Evolutionary conservation across 1,284 basidiomycete species (phyloP), one percentile per base, ranked within the genome.

Genomic region (Pseudozyma sp.): DNA sequence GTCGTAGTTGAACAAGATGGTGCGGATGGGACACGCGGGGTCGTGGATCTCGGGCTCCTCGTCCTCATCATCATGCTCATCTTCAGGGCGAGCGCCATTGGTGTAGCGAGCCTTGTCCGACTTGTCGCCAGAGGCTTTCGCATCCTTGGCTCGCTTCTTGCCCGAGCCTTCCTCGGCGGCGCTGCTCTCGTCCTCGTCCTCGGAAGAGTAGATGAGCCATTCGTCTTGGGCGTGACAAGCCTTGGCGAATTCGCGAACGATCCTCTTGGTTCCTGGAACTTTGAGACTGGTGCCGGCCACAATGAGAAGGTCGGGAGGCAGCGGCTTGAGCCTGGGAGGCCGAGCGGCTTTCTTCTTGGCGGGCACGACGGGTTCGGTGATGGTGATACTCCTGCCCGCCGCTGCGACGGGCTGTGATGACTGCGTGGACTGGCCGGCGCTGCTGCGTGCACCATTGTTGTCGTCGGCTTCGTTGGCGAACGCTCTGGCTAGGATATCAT

Each of bases 261-360:
- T 89, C 77, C 91, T 92, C 85, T 94, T 94, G 54, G 97, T 87
- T 7, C 95, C 95, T 8, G 97, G 93, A 83, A 97, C 92, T 73
- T 97, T 96, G 75, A 98, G 89, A 31, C 93, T 94, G 14, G 95
- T 98, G 43, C 95, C 95, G 90, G 97, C 96, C 75, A 98, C 91
- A 78, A 98, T 91, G 44, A 98, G 87, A 86, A 97, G 88, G 81
- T 97, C 95, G 1, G 95, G 95, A 78, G 90, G 75, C 17, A 84
- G 60, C 8, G 82, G 82, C 67, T 83, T 84, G 14, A 83, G 67
- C 17, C 79, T 64, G 1, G 79, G 67, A 5, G 72, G 66, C 17
- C 74, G 68, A 2, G 42, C 17, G 0, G 49, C 34, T 17, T 55
- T 63, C 50, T 72, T 65, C 53, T 65, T 77, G 9, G 50, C 30